phyloP scores from a whole-genome alignment of 768 basidiomycete species.

The Lentinula boryana region DNA sequence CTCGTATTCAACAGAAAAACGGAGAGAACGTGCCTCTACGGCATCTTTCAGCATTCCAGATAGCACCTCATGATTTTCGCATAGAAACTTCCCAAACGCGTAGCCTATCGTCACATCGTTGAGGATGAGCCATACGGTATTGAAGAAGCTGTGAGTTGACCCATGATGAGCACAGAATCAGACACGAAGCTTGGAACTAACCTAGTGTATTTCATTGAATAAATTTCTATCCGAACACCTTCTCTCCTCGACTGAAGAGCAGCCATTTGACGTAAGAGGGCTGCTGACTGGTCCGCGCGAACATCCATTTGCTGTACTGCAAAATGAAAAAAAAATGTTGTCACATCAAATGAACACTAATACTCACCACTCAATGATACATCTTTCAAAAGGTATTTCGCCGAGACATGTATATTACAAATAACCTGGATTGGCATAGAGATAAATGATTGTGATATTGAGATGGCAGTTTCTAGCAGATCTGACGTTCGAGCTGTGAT shows the following conservation, averaged over 20 bases:
- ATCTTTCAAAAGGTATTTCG: slow-evolving; percentile 28
- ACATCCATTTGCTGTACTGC: slow-evolving; percentile 59
- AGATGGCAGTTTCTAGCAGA: background rate
- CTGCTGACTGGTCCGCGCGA: slow-evolving; percentile 42
- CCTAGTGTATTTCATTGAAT: slow-evolving; percentile 65
- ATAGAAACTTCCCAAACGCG: slow-evolving; percentile 64
- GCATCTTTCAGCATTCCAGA: slow-evolving; percentile 27
- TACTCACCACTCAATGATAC: slow-evolving; percentile 34
- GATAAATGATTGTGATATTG: slow-evolving; percentile 5
- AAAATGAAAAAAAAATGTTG: background rate
- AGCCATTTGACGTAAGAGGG: slow-evolving; percentile 30
- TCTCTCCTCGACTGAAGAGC: slow-evolving; percentile 31
- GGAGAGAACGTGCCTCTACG: slow-evolving; percentile 31
- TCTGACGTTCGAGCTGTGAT: background rate
- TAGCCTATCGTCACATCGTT: slow-evolving; percentile 88
- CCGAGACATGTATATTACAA: slow-evolving; percentile 12
- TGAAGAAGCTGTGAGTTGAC: slow-evolving; percentile 52
- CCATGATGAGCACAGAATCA: background rate
- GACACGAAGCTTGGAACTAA: slow-evolving; percentile 21
- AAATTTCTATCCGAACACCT: slow-evolving; percentile 28
- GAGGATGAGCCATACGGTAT: slow-evolving; percentile 82
- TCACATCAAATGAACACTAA: background rate
- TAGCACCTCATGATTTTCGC: slow-evolving; percentile 53
- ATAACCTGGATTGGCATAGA: slow-evolving; percentile 6
- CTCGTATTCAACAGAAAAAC: background rate